Evolutionary conservation across 2,329 filamentous ascomycete genomes (phyloP).

Genomic region (Colletotrichum musicola): DNA sequence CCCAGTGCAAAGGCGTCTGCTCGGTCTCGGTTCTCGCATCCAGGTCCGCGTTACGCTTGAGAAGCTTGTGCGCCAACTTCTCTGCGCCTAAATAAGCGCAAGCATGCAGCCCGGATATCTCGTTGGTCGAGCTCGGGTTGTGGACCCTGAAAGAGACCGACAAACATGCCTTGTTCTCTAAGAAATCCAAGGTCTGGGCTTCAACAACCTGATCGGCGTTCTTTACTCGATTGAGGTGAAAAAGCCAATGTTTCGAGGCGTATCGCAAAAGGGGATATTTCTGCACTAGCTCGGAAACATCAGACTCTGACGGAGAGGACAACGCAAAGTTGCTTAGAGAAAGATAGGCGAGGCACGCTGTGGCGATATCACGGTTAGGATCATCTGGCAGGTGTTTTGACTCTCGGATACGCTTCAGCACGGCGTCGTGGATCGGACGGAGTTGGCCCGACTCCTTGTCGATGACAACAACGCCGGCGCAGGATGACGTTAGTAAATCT

Average conservation of each 20-base stretch:
- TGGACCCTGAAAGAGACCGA: neutral
- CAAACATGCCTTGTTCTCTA: neutral
- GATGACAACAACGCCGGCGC: neutral
- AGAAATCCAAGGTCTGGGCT: neutral
- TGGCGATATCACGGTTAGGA: neutral
- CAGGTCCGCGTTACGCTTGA: neutral
- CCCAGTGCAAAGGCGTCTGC: neutral
- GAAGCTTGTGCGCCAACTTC: neutral
- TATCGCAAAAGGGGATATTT: neutral
- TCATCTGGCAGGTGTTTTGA: neutral
- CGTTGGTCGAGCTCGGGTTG: neutral
- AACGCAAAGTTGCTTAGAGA: neutral
- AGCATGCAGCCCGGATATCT: neutral
- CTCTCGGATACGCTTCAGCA: neutral
- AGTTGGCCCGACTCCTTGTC: neutral
- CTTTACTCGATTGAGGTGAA: neutral
- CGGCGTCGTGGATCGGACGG: neutral
- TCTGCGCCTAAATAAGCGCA: neutral
- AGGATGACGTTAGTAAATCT: neutral
- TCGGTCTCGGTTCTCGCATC: neutral
- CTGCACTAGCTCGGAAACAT: neutral
- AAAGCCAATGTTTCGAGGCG: neutral
- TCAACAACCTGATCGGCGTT: neutral
- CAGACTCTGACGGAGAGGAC: neutral
- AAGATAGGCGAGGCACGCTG: neutral